These are phyloP conservation scores for Purpureocillium takamizusanense DNA, from an alignment of 2,329 filamentous ascomycete species.

Conservation along the genomic window DNA sequence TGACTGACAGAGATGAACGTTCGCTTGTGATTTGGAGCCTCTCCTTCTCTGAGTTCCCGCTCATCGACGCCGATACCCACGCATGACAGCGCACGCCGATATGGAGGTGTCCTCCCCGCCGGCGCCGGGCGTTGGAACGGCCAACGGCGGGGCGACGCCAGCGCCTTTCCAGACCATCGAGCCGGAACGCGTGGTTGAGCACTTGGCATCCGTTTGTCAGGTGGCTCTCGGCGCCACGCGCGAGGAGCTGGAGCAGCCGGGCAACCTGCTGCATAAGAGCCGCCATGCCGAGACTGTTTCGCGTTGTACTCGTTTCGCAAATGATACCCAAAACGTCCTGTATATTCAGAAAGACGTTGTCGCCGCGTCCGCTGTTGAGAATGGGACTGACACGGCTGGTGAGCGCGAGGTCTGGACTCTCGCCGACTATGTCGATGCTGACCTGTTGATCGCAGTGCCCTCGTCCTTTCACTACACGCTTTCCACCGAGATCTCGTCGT, in stretches of 20 bases:
- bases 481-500: slow-evolving; percentile 71
- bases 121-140: slow-evolving; percentile 26
- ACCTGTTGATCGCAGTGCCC: slow-evolving; percentile 23
- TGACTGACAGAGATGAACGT: slow-evolving; percentile 1
- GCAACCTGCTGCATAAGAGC: slow-evolving; percentile 70
- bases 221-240: slow-evolving; percentile 67
- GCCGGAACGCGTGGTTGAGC: slow-evolving; percentile 60
- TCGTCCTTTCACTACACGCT: slow-evolving; percentile 66
- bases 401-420: slow-evolving; percentile 12
- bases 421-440: neutral
- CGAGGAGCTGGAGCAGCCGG: slow-evolving; percentile 69
- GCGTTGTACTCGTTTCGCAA: slow-evolving; percentile 81
- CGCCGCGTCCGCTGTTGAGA: slow-evolving; percentile 41
- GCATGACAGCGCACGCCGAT: slow-evolving; percentile 12
- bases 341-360: slow-evolving; percentile 83
- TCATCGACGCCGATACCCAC: no score
- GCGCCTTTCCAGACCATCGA: slow-evolving; percentile 51
- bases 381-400: slow-evolving; percentile 38
- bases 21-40: neutral
- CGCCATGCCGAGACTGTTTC: slow-evolving; percentile 72
- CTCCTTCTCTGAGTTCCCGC: neutral
- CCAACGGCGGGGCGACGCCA: slow-evolving; percentile 34
- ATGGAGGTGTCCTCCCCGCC: slow-evolving; percentile 47
- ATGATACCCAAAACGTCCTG: slow-evolving; percentile 76
- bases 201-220: slow-evolving; percentile 61